These are phyloP conservation scores for Lolium perenne DNA, from an alignment of 176 grass and related monocot species.

Conservation along the genomic window DNA sequence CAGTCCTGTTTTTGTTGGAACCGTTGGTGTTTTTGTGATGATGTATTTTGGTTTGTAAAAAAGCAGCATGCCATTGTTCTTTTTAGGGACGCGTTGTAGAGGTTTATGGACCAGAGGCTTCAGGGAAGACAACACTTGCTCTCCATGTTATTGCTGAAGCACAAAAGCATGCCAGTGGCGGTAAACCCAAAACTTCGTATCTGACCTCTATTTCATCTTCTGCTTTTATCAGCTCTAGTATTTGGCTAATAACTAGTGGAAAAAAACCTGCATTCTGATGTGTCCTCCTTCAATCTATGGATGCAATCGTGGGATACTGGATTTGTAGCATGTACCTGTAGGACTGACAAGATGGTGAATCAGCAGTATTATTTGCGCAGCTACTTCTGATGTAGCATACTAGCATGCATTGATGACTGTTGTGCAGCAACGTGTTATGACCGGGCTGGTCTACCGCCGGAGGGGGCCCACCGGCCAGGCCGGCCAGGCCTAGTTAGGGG, in stretches of 20 bases:
- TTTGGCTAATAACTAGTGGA: not conserved
- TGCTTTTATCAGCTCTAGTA: not conserved
- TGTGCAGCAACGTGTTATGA: not conserved
- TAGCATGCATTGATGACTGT: not conserved
- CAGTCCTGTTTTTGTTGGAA: not conserved
- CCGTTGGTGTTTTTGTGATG: slow-evolving; percentile 9
- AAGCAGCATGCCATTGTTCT: slow-evolving; percentile 20
- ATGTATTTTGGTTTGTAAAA: slow-evolving; percentile 29
- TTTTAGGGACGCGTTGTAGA: slow-evolving; percentile 88
- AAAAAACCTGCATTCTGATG: not conserved
- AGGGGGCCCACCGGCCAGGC: too few relatives aligned
- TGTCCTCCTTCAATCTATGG: slow-evolving; percentile 9
- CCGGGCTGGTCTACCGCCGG: too few relatives aligned
- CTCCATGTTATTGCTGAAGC: slow-evolving; percentile 94
- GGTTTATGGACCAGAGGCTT: slow-evolving; percentile 93
- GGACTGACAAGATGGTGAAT: not conserved
- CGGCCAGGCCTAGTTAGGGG: too few relatives aligned
- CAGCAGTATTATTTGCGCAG: not conserved
- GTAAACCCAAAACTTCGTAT: slow-evolving; percentile 47
- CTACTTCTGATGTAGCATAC: slow-evolving; percentile 19
- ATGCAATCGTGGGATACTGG: not conserved
- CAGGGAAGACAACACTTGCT: slow-evolving; percentile 96
- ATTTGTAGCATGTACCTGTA: slow-evolving; percentile 8
- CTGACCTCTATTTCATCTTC: not conserved
- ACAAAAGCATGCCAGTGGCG: slow-evolving; percentile 70